Evolutionary conservation across 352 stramenopile genomes (phyloP), one percentile per base, ranked within the genome.

Genomic region (Globisporangium sylvaticum): DNA sequence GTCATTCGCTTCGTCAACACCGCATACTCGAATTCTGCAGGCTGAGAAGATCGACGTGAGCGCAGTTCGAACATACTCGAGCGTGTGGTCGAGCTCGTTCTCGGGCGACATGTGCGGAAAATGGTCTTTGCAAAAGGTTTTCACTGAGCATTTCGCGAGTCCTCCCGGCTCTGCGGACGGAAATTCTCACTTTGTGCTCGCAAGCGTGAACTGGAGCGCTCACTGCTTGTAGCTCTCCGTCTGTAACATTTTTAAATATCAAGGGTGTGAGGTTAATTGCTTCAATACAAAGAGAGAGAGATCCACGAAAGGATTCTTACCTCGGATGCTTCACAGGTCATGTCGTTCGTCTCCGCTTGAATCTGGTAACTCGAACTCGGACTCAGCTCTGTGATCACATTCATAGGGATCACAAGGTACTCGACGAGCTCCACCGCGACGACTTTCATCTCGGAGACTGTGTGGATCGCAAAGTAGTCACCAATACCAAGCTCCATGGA

Each of bases 141-240:
- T 91, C 5, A 84, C 70, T 0, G 86, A 88, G 69, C 71, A 81
- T 25, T 80, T 87, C 0, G 86, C 81, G 31, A 89, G 74, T 4
- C 80, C 80, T 31, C 73, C 79, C 4, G 72, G 62, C 8, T 77
- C 67, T 4, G 74, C 61, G 14, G 72, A 76, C 22, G 77, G 73
- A 27, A 75, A 69, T 59, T 77, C 68, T 52, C 68, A 69, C 58
- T 81, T 78, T 14, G 87, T 74, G 1, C 60, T 75, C 1, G 84
- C 72, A 1, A 89, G 58, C 46, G 74, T 78, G 66, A 89, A 92
- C 58, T 90, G 83, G 18, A 90, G 67, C 0, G 86, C 77, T 82
- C 86, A 94, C 50, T 81, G 80, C 61, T 88, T 91, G 63, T 88
- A 92, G 64, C 82, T 94, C 56, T 89, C 82, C 15, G 78, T 84